Conservation (phyloP, 306 rosid species). For the Aeschynomene evenia region DNA sequence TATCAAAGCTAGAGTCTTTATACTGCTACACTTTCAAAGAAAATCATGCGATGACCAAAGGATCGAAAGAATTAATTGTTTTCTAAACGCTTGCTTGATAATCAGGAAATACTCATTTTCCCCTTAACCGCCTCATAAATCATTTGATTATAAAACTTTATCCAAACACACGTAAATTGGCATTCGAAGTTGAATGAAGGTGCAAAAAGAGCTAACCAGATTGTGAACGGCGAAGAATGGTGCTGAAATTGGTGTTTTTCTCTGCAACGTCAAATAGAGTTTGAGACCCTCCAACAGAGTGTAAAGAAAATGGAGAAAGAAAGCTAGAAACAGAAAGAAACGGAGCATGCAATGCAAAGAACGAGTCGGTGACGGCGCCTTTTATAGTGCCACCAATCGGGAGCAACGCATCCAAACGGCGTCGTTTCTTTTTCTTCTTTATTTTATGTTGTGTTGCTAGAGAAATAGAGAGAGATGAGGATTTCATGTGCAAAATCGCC, state of each 20-base stretch:
- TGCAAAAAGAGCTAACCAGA: background rate
- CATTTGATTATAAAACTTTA: too few species aligned
- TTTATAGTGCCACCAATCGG: background rate
- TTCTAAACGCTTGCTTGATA: background rate
- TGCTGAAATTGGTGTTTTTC: background rate
- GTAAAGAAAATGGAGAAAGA: background rate
- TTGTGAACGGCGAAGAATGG: background rate
- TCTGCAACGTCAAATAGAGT: background rate
- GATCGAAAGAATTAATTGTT: background rate
- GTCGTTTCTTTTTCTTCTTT: background rate
- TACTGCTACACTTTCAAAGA: background rate
- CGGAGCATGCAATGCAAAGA: background rate
- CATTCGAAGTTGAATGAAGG: background rate
- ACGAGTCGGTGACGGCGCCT: background rate
- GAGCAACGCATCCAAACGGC: background rate
- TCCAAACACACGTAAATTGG: too few species aligned
- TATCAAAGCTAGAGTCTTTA: background rate
- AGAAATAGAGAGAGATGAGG: background rate
- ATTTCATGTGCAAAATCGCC: background rate
- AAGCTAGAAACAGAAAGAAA: background rate
- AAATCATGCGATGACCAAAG: background rate
- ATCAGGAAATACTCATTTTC: too few species aligned
- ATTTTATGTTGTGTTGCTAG: background rate
- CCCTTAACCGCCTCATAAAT: too few species aligned
- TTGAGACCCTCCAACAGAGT: background rate